Conservation (phyloP, 352 stramenopile species). For the Pythium brachiatum region DNA sequence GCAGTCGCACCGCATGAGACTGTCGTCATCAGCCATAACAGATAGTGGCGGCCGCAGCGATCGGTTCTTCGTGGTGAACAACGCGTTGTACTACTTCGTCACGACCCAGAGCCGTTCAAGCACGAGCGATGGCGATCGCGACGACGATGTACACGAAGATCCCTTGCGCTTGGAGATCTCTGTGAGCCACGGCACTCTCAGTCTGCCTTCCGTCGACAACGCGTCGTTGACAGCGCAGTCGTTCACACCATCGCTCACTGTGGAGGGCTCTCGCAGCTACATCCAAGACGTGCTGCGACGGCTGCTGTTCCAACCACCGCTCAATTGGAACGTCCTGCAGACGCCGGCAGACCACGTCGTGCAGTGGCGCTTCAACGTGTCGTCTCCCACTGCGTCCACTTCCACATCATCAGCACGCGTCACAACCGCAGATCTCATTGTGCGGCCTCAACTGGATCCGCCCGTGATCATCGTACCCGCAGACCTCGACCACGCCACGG, state of each 20-base stretch:
- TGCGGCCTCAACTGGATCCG: conserved; percentile 30
- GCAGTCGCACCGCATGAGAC: conserved; percentile 10
- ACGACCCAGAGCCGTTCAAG: not conserved
- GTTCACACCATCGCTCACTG: not conserved
- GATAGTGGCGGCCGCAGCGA: not conserved
- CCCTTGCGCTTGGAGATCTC: conserved; percentile 6
- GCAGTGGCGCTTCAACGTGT: conserved; percentile 47
- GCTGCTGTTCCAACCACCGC: conserved; percentile 37
- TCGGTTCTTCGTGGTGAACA: conserved; percentile 21
- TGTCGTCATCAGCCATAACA: not conserved
- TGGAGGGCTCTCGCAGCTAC: conserved; percentile 17
- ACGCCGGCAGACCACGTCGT: conserved; percentile 28
- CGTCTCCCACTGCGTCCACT: not conserved
- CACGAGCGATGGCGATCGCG: not conserved
- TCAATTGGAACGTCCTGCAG: conserved; percentile 51
- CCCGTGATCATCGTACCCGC: conserved; percentile 46
- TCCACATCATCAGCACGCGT: not conserved
- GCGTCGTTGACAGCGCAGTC: not conserved
- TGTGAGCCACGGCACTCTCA: conserved; percentile 12
- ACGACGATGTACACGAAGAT: not conserved
- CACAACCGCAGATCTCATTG: conserved; percentile 31
- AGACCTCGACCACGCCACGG: conserved; percentile 22
- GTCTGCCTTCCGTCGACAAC: not conserved
- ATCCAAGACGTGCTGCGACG: conserved; percentile 25
- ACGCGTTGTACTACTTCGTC: conserved; percentile 28